Percentiles rank a stretch among this genome's conserved stretches.
Evolutionary conservation across 768 basidiomycete species (phyloP).

Genomic region (Pulveroboletus sp.): DNA sequence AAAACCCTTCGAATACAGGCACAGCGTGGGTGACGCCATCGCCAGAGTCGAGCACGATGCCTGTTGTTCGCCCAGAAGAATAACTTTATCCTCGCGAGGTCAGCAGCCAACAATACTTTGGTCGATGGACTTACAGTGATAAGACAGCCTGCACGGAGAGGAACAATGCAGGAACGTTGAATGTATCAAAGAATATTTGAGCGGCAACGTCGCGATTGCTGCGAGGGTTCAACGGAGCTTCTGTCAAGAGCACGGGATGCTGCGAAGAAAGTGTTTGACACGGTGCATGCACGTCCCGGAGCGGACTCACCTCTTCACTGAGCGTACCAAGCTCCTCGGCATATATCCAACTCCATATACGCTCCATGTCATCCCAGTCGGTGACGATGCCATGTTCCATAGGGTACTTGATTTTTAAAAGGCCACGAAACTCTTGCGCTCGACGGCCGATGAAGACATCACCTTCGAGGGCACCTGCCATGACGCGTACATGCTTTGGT

Average conservation of each 20-base stretch:
- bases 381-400: conserved; percentile 99
- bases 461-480: conserved; percentile 96
- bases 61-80: conserved; percentile 96
- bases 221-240: conserved; percentile 96
- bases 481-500: conserved; percentile 96
- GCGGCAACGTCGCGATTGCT: conserved; percentile 95
- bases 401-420: conserved; percentile 97
- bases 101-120: neutral
- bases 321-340: conserved; percentile 92
- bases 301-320: conserved; percentile 81
- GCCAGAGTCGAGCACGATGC: conserved; percentile 98
- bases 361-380: conserved; percentile 99
- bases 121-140: conserved; percentile 69
- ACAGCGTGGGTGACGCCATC: conserved; percentile 99
- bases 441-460: conserved; percentile 94
- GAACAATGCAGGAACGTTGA: conserved; percentile 97
- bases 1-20: conserved; percentile 98
- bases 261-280: conserved; percentile 32
- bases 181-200: conserved; percentile 99
- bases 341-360: conserved; percentile 98
- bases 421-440: conserved; percentile 93
- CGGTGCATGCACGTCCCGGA: neutral
- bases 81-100: conserved; percentile 56
- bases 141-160: conserved; percentile 97
- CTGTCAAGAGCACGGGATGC: conserved; percentile 97